These are phyloP conservation scores for Truncatella angustata DNA, from an alignment of 2,329 filamentous ascomycete species.

Conservation along the genomic window DNA sequence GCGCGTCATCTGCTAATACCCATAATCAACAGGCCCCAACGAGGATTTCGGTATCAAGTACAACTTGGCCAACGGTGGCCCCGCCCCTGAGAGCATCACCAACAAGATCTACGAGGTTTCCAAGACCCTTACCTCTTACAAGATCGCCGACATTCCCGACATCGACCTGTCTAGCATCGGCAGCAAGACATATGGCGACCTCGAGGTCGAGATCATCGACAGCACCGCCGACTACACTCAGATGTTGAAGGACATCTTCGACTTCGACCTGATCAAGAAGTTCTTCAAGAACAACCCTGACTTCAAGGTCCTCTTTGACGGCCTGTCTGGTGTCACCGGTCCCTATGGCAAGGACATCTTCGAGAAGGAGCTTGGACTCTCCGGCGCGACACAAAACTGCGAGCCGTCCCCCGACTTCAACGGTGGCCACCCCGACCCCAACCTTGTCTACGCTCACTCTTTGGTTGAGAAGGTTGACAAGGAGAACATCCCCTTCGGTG, in stretches of 20 bases:
- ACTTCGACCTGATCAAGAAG: conserved; percentile 92
- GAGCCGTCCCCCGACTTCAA: conserved; percentile 91
- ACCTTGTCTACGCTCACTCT: conserved; percentile 94
- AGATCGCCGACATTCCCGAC: conserved; percentile 82
- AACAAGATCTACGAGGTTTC: conserved; percentile 96
- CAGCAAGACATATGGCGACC: conserved; percentile 75
- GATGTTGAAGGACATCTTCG: conserved; percentile 98
- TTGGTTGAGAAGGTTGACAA: conserved; percentile 87
- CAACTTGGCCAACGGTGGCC: conserved; percentile 94
- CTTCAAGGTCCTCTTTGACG: conserved; percentile 97
- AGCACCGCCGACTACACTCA: conserved; percentile 87
- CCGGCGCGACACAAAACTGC: conserved; percentile 82
- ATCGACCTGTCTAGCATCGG: conserved; percentile 83
- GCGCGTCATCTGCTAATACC: conserved; percentile 7
- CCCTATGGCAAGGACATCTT: conserved; percentile 95
- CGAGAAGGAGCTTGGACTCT: conserved; percentile 84
- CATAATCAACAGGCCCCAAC: conserved; percentile 63
- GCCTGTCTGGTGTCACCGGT: conserved; percentile 89
- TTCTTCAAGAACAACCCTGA: conserved; percentile 85
- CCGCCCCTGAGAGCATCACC: conserved; percentile 92
- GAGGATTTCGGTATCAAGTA: conserved; percentile 99
- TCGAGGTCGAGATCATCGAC: conserved; percentile 95
- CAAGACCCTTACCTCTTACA: conserved; percentile 88
- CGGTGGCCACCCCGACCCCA: conserved; percentile 95
- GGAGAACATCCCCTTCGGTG: conserved; percentile 89